Evolutionary conservation across 805 yeast genomes (phyloP), one percentile per base, ranked within the genome.

Genomic region (Yarrowia porcina): DNA sequence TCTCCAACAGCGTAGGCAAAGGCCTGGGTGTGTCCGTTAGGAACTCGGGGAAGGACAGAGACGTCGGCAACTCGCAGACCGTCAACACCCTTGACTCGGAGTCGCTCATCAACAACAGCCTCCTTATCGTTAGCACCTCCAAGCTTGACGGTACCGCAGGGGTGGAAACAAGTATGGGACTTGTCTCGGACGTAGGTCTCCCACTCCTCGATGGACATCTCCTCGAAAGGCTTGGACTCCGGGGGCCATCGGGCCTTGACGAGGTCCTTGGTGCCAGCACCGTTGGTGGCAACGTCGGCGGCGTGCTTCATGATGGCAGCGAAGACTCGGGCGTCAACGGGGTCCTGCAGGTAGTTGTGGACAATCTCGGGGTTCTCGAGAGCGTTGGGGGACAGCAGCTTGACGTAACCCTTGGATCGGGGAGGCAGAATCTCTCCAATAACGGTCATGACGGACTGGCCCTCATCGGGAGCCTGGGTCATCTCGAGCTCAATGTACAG

Each of bases 141-240:
- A 63, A 67, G 66, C 64, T 67, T 64, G 60, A 66, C 64, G 27
- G 75, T 72, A 54, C 75, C 75, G 33, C 74, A 71, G 32, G 74
- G 74, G 60, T 72, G 75, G 70, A 71, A 72, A 15, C 73, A 72
- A 20, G 75, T 72, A 61, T 72, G 74, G 23, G 71, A 71, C 45
- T 72, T 69, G 54, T 71, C 71, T 39, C 72, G 67, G 28, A 72
- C 74, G 39, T 71, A 71, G 54, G 67, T 65, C 66, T 68, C 70
- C 72, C 72, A 69, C 60, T 70, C 72, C 61, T 69, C 68, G 54
- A 56, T 56, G 47, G 61, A 28, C 17, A 39, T 15, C 6, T 72
- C 75, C 41, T 68, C 65, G 41, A 71, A 70, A 30, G 72, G 70
- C 28, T 71, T 71, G 69, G 71, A 70, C 25, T 71, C 73, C 68